A percentile compares a stretch with the other conserved stretches of the same genome.
Evolutionary conservation across 1,284 basidiomycete species (phyloP).

Genomic region (Phellopilus nigrolimitatus): DNA sequence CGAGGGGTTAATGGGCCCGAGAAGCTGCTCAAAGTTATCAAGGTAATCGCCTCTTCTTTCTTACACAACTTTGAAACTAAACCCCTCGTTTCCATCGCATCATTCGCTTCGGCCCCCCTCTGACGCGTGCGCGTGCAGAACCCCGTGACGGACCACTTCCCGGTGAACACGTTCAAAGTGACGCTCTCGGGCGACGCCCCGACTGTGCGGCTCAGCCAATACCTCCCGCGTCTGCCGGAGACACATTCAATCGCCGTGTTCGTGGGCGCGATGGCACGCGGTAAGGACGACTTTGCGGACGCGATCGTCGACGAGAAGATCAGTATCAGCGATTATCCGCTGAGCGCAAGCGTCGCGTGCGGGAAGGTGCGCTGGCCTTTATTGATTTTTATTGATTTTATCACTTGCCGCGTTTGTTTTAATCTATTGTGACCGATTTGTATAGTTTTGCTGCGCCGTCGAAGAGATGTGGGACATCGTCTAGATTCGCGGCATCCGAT

Average conservation of each 20-base stretch:
- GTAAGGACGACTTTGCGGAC: conserved; percentile 96
- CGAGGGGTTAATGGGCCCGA: conserved; percentile 95
- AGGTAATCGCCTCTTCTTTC: conserved; percentile 42
- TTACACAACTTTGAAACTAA: conserved; percentile 3
- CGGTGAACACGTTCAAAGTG: conserved; percentile 93
- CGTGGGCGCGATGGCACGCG: conserved; percentile 96
- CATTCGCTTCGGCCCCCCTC: too few species aligned
- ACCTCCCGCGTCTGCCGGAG: conserved; percentile 77
- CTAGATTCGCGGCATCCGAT: conserved; percentile 1
- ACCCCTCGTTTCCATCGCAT: conserved; percentile 1
- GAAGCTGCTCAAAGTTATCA: conserved; percentile 96
- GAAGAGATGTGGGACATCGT: conserved; percentile 21
- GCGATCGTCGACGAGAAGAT: conserved; percentile 97
- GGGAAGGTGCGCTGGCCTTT: conserved; percentile 82
- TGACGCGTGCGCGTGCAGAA: conserved; percentile 49
- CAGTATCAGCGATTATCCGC: conserved; percentile 89
- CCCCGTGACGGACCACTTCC: conserved; percentile 93
- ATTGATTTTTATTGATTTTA: neutral
- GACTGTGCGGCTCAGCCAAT: conserved; percentile 77
- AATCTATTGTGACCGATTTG: neutral
- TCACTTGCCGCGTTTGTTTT: neutral
- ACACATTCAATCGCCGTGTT: conserved; percentile 93
- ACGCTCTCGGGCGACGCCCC: conserved; percentile 92
- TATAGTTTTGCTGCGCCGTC: conserved; percentile 22
- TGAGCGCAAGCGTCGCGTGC: conserved; percentile 95